Percentiles rank a stretch among this genome's conserved stretches.
phyloP scores from a whole-genome alignment of 768 basidiomycete species.

The Xerocomellus dryophilus region DNA sequence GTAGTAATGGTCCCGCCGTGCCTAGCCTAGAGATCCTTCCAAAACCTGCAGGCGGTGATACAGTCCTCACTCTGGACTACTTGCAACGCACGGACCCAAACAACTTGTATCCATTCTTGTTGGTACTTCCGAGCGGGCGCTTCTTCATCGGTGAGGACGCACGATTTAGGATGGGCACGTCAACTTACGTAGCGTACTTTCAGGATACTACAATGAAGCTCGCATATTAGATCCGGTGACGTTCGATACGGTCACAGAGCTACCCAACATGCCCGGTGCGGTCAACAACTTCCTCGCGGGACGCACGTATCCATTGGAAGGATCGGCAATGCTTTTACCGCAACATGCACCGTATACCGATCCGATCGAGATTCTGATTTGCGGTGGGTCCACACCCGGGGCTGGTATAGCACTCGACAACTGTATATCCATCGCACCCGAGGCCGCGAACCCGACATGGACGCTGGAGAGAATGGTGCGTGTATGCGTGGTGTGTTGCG shows the following conservation, averaged over 20 bases:
- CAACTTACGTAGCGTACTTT: neutral
- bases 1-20: conserved; percentile 62
- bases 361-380: conserved; percentile 64
- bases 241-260: conserved; percentile 53
- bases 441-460: too few species aligned
- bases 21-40: conserved; percentile 75
- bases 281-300: conserved; percentile 72
- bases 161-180: neutral
- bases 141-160: conserved; percentile 65
- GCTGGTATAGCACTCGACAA: too few species aligned
- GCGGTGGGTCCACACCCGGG: conserved; percentile 71
- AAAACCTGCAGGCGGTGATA: conserved; percentile 59
- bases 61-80: conserved; percentile 60
- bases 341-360: conserved; percentile 71
- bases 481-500: too few species aligned
- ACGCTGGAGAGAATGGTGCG: too few species aligned
- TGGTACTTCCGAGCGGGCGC: conserved; percentile 64
- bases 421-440: too few species aligned
- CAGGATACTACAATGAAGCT: conserved; percentile 80
- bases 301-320: conserved; percentile 76
- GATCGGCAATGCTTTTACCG: conserved; percentile 66
- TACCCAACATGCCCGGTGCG: conserved; percentile 74
- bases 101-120: conserved; percentile 76
- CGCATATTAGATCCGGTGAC: conserved; percentile 66
- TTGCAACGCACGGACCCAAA: conserved; percentile 71